These are phyloP conservation scores for Sphagnum magellanicum DNA, from an alignment of 228 moss, liverwort and hornwort species.

Conservation along the genomic window DNA sequence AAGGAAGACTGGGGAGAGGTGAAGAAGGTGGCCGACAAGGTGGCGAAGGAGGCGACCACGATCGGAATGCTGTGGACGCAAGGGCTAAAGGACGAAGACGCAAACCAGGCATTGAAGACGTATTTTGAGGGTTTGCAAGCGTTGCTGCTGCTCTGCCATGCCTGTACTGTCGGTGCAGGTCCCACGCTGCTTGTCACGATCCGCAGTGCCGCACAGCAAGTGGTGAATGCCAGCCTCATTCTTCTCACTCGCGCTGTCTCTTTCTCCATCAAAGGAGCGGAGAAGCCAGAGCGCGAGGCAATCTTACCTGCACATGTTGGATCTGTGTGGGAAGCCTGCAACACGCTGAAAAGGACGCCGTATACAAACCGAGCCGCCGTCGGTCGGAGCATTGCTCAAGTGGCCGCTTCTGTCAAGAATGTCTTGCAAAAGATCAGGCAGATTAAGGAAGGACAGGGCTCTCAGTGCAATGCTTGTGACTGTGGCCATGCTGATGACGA, in stretches of 20 bases:
- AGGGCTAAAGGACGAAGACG: slow-evolving; percentile 40
- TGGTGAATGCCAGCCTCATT: slow-evolving; percentile 30
- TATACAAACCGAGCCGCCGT: slow-evolving; percentile 58
- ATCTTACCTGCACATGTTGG: slow-evolving; percentile 48
- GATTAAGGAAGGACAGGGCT: slow-evolving; percentile 34
- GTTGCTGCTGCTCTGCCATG: slow-evolving; percentile 49
- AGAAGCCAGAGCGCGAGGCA: slow-evolving; percentile 39
- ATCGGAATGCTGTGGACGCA: slow-evolving; percentile 45
- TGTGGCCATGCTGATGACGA: slow-evolving; percentile 8
- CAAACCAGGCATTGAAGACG: slow-evolving; percentile 37
- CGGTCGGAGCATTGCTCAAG: slow-evolving; percentile 50
- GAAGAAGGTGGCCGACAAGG: slow-evolving; percentile 42
- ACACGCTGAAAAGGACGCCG: slow-evolving; percentile 39
- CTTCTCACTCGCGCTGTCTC: slow-evolving; percentile 42
- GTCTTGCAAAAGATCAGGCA: slow-evolving; percentile 53
- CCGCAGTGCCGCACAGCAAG: slow-evolving; percentile 33
- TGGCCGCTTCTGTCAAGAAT: slow-evolving; percentile 52
- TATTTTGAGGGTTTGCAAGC: slow-evolving; percentile 43
- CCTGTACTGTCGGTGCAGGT: slow-evolving; percentile 48
- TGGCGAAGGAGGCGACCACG: slow-evolving; percentile 43
- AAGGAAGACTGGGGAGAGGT: slow-evolving; percentile 43
- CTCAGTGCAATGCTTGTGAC: slow-evolving; percentile 23
- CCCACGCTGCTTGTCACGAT: slow-evolving; percentile 34
- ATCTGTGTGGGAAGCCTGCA: slow-evolving; percentile 50
- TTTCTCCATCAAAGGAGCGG: slow-evolving; percentile 47